Evolutionary conservation across 345 rosid species (phyloP).

Genomic region (Corymbia maculata): DNA sequence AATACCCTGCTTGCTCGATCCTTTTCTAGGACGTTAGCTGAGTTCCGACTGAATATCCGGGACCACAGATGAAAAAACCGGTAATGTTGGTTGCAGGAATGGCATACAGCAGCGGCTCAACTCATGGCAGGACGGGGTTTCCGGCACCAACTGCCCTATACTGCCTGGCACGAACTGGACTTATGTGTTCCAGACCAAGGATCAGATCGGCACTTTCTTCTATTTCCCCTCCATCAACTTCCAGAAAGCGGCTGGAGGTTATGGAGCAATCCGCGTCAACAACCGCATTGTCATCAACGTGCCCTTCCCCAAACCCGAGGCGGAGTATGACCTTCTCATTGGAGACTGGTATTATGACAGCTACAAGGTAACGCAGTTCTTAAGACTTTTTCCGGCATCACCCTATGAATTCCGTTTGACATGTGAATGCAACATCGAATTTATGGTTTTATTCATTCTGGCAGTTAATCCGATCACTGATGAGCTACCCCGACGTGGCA

Average conservation of each 20-base stretch:
- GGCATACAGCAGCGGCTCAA: constrained; percentile 50
- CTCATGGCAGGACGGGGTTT: constrained; percentile 59
- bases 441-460: neutral
- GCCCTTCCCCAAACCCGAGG: constrained; percentile 46
- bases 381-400: neutral
- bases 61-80: neutral
- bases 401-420: neutral
- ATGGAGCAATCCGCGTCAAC: constrained; percentile 36
- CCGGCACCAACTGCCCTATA: constrained; percentile 68
- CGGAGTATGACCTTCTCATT: constrained; percentile 44
- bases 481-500: neutral
- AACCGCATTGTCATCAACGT: constrained; percentile 25
- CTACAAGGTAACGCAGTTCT: constrained; percentile 15
- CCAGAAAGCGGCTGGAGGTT: constrained; percentile 53
- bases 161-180: constrained; percentile 43
- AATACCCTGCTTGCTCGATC: neutral
- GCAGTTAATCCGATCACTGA: constrained; percentile 14
- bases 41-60: neutral
- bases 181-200: constrained; percentile 43
- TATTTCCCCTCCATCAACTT: constrained; percentile 50
- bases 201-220: constrained; percentile 48
- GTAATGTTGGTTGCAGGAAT: constrained; percentile 20
- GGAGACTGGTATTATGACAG: constrained; percentile 35
- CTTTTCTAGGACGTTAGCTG: neutral
- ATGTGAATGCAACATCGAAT: neutral